These are phyloP conservation scores for Pelargonium citronellum DNA, from an alignment of 441 rosid genomes.

Conservation along the genomic window DNA sequence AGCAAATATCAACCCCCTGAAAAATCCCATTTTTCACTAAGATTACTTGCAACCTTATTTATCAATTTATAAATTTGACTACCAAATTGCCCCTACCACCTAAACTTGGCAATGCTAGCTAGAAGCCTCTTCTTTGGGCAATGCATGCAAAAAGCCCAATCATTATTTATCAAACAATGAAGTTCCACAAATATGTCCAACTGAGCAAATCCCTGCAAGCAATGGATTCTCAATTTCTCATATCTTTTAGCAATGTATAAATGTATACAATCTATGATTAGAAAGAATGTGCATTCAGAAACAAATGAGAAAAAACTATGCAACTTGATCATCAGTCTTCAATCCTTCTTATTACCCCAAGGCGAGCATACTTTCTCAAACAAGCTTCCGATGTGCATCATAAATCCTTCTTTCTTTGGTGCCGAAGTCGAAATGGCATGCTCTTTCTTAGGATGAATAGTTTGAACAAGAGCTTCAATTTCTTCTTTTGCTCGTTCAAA, in stretches of 20 bases:
- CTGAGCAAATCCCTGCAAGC: background rate
- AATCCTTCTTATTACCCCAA: slow-evolving; percentile 30
- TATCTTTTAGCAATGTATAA: background rate
- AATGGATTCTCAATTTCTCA: background rate
- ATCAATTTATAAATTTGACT: too few relatives aligned
- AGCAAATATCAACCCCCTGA: too few relatives aligned
- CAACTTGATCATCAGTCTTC: background rate
- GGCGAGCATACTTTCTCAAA: slow-evolving; percentile 49
- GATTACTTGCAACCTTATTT: too few relatives aligned
- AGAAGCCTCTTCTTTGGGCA: too few relatives aligned
- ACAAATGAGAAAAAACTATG: background rate
- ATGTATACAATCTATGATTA: background rate
- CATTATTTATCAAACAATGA: background rate
- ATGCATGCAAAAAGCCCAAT: too few relatives aligned
- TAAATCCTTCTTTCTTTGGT: slow-evolving; percentile 35
- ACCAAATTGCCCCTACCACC: too few relatives aligned
- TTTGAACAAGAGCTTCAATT: slow-evolving; percentile 45
- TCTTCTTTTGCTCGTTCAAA: slow-evolving; percentile 61
- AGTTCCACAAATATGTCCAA: background rate
- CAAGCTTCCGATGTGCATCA: slow-evolving; percentile 36
- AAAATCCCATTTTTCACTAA: too few relatives aligned
- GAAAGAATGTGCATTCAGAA: background rate
- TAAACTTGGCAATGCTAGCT: too few relatives aligned
- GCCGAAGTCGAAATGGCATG: slow-evolving; percentile 18
- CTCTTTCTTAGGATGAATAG: slow-evolving; percentile 43